Evolutionary conservation across 2,329 filamentous ascomycete species (phyloP), one percentile per base, ranked within the genome.

Genomic region (Sclerotinia glacialis): DNA sequence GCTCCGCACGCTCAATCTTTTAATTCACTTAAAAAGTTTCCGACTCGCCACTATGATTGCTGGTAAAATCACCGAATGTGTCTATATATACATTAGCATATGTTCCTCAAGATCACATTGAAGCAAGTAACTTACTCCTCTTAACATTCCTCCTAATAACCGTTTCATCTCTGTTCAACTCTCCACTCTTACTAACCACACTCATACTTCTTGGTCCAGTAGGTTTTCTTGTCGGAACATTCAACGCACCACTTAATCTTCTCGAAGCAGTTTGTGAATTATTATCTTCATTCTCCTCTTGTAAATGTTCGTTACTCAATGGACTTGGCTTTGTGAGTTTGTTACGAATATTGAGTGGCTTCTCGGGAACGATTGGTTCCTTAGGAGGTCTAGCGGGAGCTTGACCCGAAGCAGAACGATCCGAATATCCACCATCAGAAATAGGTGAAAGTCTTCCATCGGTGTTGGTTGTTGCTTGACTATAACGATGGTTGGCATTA

Each of bases 371-470:
- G 0, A 88, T 76, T 0, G 85, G 83, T 77, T 89, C 86, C 78
- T 89, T 89, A 6, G 86, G 86, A 46, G 86, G 86, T 4, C 85
- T 81, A 0, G 85, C 83, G 54, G 86, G 86, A 2, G 78, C 71
- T 50, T 72, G 86, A 1, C 79, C 72, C 6, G 69, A 71, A 54
- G 70, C 68, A n/a, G 73, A 72, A 11, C 50, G 58, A 54, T 73
- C 69, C 3, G 73, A 75, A 56, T 74, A 74, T 2, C 68, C 70
- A n/a, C 69, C 71, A 70, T 76, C 75, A 8, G 75, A 76, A n/a
- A 72, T 69, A 16, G 74, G 74, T 23, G 73, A 75, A 47, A 73
- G 69, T 40, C 71, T 71, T 40, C 71, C 70, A 14, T 64, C 60
- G 47, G 72, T 74, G 37, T 72, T 72, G 44, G 69, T 75, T 5